A percentile compares a stretch with the other conserved stretches of the same genome.
Conservation (phyloP, 2,329 filamentous ascomycete genomes). For the Alternaria gansuensis region DNA sequence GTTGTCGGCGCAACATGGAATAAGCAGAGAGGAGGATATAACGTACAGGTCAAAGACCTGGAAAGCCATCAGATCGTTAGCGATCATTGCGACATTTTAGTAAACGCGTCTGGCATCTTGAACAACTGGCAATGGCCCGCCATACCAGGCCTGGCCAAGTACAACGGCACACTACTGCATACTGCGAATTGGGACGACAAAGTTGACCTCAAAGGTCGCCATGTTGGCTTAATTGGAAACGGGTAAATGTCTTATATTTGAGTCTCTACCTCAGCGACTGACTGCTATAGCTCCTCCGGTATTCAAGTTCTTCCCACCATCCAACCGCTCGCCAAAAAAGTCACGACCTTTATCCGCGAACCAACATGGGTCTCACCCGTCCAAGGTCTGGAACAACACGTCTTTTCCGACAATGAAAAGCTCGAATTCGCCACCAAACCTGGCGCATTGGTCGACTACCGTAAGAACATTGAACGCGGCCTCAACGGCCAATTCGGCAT, state of each 20-base stretch:
- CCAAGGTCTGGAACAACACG: slow-evolving; percentile 55
- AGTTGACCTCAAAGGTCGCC: slow-evolving; percentile 59
- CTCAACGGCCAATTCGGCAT: slow-evolving; percentile 60
- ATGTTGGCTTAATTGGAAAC: slow-evolving; percentile 64
- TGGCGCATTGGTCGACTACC: slow-evolving; percentile 52
- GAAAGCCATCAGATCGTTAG: slow-evolving; percentile 39
- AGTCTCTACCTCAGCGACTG: background rate
- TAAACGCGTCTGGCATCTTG: slow-evolving; percentile 61
- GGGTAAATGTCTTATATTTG: slow-evolving; percentile 35
- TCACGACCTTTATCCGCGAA: slow-evolving; percentile 62
- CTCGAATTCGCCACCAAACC: slow-evolving; percentile 55
- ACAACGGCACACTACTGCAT: slow-evolving; percentile 64
- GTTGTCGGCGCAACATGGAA: slow-evolving; percentile 52
- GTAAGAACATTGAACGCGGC: slow-evolving; percentile 57
- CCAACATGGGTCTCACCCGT: slow-evolving; percentile 62
- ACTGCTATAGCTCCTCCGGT: slow-evolving; percentile 59
- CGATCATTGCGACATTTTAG: slow-evolving; percentile 59
- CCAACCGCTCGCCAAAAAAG: slow-evolving; percentile 55
- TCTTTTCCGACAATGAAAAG: slow-evolving; percentile 56
- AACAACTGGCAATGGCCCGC: slow-evolving; percentile 64
- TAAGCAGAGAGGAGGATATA: slow-evolving; percentile 46
- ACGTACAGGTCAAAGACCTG: slow-evolving; percentile 49
- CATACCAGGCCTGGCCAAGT: slow-evolving; percentile 62
- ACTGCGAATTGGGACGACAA: slow-evolving; percentile 65
- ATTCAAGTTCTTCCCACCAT: slow-evolving; percentile 63